These are phyloP conservation scores for Pleodorina starrii DNA, from an alignment of 139 green algal species.

Conservation along the genomic window DNA sequence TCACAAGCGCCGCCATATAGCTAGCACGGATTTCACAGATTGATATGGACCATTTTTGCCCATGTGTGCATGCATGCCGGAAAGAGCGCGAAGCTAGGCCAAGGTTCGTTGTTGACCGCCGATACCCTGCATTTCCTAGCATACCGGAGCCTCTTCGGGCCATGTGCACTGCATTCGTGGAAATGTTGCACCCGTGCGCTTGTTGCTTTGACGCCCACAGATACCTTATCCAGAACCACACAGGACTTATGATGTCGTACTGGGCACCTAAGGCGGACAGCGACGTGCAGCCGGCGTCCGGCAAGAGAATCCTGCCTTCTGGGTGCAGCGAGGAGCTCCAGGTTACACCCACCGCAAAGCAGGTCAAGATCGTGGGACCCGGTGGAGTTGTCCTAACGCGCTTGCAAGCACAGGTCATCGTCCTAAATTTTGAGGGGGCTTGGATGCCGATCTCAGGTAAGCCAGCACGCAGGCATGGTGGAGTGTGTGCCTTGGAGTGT, in stretches of 20 bases:
- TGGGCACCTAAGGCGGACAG: slow-evolving; percentile 61
- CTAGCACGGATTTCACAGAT: too few species aligned
- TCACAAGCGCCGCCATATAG: too few species aligned
- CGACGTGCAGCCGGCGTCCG: background rate
- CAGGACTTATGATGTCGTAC: slow-evolving; percentile 82
- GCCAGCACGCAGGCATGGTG: background rate
- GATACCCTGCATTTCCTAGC: too few species aligned
- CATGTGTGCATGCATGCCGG: too few species aligned
- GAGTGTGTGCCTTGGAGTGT: too few species aligned
- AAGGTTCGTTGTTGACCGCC: too few species aligned
- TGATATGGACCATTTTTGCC: too few species aligned
- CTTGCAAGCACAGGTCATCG: slow-evolving; percentile 75
- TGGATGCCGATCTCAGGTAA: slow-evolving; percentile 85
- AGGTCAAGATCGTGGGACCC: slow-evolving; percentile 52
- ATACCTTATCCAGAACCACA: slow-evolving; percentile 91
- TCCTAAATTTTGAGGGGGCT: slow-evolving; percentile 88
- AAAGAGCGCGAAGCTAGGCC: too few species aligned
- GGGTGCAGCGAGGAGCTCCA: slow-evolving; percentile 61
- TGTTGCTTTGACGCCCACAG: too few species aligned
- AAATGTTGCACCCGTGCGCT: too few species aligned
- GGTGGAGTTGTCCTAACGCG: slow-evolving; percentile 64
- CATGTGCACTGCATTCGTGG: too few species aligned
- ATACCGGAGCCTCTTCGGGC: too few species aligned
- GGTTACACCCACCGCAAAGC: slow-evolving; percentile 44
- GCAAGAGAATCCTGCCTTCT: slow-evolving; percentile 52